These are phyloP conservation scores for Santalum album DNA, from an alignment of 164 flowering plant genomes.

Conservation along the genomic window DNA sequence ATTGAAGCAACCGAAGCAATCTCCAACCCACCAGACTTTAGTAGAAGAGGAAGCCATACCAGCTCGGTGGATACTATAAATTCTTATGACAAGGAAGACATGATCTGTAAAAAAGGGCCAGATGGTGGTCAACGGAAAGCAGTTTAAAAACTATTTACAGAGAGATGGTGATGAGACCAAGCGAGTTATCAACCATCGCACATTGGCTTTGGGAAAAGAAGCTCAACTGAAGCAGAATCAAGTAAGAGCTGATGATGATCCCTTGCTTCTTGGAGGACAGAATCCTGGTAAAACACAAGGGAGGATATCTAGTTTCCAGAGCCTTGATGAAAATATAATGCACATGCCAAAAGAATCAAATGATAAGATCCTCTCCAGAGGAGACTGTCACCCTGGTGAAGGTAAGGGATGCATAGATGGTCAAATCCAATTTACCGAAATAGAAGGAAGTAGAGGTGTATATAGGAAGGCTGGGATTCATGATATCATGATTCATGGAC, in stretches of 20 bases:
- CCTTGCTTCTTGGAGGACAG: constrained; percentile 30
- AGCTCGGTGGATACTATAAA: constrained; percentile 19
- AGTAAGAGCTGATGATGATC: constrained; percentile 35
- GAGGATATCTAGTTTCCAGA: constrained; percentile 23
- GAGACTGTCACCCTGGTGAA: constrained; percentile 21
- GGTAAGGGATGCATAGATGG: constrained; percentile 16
- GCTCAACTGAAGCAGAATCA: constrained; percentile 33
- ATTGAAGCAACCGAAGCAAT: constrained; percentile 69
- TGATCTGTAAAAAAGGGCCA: constrained; percentile 20
- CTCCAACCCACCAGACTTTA: constrained; percentile 37
- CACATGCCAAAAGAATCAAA: constrained; percentile 25
- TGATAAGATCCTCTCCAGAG: constrained; percentile 34
- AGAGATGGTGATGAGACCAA: constrained; percentile 48
- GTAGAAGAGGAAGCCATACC: constrained; percentile 20
- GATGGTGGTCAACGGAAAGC: constrained; percentile 85
- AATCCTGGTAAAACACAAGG: constrained; percentile 17
- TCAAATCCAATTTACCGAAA: constrained; percentile 38
- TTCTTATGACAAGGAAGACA: constrained; percentile 23
- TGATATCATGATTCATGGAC: constrained; percentile 49
- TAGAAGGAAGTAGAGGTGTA: constrained; percentile 34
- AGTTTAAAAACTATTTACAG: constrained; percentile 70
- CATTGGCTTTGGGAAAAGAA: constrained; percentile 53
- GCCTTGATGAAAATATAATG: constrained; percentile 24
- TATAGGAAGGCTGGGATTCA: constrained; percentile 38
- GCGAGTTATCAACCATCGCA: constrained; percentile 19